Base-by-base conservation (phyloP, 2,329 filamentous ascomycete species). In the Diplodia scrobiculata region DNA sequence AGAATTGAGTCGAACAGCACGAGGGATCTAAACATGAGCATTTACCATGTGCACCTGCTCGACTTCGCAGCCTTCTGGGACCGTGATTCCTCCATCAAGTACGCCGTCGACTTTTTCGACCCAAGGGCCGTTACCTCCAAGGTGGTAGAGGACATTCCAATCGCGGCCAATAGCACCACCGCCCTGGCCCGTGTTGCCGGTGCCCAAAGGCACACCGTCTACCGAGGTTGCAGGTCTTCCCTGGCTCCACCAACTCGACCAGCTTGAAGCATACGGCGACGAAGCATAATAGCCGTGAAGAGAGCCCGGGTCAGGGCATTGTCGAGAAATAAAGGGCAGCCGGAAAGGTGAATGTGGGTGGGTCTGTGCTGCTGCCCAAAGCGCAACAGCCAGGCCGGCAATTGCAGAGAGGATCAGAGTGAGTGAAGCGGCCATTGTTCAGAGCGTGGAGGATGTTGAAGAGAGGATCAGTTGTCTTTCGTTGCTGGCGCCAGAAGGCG, bases 41-140 rank as follows among this genome's bases (percentile, higher is more conserved):
- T 72, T 27, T 53, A 84, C 83, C 84, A 87, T 83, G 73, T 87
- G 84, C n/a, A 86, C 80, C 71, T 86, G 84, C 66, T 85, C 81
- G 6, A 86, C 77, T 17, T 73, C 71, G 70, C 84, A 87, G 2
- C 79, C 79, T 5, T 78, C 72, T 0, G 84, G 84, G 4, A 80
- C 72, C 1, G 74, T 76, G 54, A 83, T 76, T 4, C 78, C 79
- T 7, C 74, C 75, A 13, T 76, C 75, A 14, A 80, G 72, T 2
- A 79, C 71, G 45, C 79, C 78, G 48, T 78, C 73, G 1, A 75
- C 68, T 68, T 83, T 84, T 60, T 83, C 80, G 45, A 85, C 79
- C 84, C 83, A 86, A 1, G 84, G 84, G 0, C 83, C 81, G 71
- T 84, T 83, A 2, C 84, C 83, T 5, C 84, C 84, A 5, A 85